A percentile compares a stretch with the other conserved stretches of the same genome.
Conservation (phyloP, 1,284 basidiomycete genomes). For the Cutaneotrichosporon arboriforme region DNA sequence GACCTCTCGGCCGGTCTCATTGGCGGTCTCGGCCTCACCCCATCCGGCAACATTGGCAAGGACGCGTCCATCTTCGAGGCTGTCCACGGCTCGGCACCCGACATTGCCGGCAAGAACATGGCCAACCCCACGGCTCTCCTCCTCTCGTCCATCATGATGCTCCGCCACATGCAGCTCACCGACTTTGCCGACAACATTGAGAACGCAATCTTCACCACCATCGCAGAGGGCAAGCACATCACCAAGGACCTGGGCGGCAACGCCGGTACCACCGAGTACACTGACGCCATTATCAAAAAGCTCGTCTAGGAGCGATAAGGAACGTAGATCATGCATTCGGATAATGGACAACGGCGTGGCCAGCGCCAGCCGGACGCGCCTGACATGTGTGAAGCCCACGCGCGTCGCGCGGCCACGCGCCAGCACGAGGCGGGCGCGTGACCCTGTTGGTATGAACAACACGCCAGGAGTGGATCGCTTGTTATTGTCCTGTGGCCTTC, state of each 20-base stretch:
- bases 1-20: slow-evolving; percentile 99
- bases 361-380: neutral
- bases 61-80: slow-evolving; percentile 99
- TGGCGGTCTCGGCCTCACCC: slow-evolving; percentile 94
- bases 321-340: too few species aligned
- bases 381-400: too few species aligned
- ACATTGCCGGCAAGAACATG: slow-evolving; percentile 75
- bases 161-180: slow-evolving; percentile 90
- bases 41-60: slow-evolving; percentile 96
- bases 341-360: neutral
- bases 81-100: slow-evolving; percentile 86
- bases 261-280: slow-evolving; percentile 80
- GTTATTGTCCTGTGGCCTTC: too few species aligned
- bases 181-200: slow-evolving; percentile 86
- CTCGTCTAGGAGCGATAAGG: slow-evolving; percentile 2
- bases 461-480: too few species aligned
- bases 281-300: slow-evolving; percentile 68
- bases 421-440: too few species aligned
- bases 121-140: slow-evolving; percentile 98
- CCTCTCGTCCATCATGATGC: slow-evolving; percentile 94
- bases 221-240: slow-evolving; percentile 87
- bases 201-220: slow-evolving; percentile 80
- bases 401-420: too few species aligned
- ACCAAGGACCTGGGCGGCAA: slow-evolving; percentile 91
- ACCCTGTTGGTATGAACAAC: too few species aligned